Percentiles rank a stretch among this genome's conserved stretches.
Conservation (phyloP, 495 filamentous ascomycete genomes). For the Penicillium chermesinum region DNA sequence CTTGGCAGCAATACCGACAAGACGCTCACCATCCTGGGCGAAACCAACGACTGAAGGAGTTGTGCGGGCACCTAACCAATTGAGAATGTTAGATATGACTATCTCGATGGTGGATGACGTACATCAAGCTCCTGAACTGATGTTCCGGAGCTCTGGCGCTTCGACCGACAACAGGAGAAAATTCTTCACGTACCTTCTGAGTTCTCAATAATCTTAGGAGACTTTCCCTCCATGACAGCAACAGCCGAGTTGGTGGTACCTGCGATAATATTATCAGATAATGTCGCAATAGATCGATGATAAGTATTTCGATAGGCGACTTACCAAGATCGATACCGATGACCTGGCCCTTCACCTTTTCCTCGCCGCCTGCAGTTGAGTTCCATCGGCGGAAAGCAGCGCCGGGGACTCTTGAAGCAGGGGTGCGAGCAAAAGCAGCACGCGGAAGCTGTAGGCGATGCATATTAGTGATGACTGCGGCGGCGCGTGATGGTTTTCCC, state of each 20-base stretch:
- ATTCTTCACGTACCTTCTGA: constrained; percentile 65
- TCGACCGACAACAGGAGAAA: constrained; percentile 13
- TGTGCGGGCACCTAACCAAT: constrained; percentile 72
- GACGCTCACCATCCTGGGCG: constrained; percentile 91
- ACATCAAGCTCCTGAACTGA: background rate
- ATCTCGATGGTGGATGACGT: too few species aligned
- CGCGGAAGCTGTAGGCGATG: constrained; percentile 35
- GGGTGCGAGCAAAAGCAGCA: constrained; percentile 45
- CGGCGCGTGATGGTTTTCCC: constrained; percentile 15
- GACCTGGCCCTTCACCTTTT: constrained; percentile 89
- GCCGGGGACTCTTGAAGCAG: constrained; percentile 50
- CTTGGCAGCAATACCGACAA: constrained; percentile 98
- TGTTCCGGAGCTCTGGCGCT: constrained; percentile 5
- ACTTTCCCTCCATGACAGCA: constrained; percentile 94
- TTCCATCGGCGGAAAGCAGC: constrained; percentile 69
- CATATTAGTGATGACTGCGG: constrained; percentile 20
- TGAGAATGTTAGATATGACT: constrained; percentile 12
- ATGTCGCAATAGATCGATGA: constrained; percentile 1
- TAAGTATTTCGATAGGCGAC: constrained; percentile 23
- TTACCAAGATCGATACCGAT: constrained; percentile 98
- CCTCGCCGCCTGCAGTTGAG: constrained; percentile 74
- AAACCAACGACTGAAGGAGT: constrained; percentile 97
- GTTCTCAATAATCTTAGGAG: constrained; percentile 96
- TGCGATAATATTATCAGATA: constrained; percentile 31
- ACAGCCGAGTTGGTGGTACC: constrained; percentile 98